Evolutionary conservation across 1,284 basidiomycete species (phyloP).

Genomic region (Ceratorhiza oryzae-sativae): DNA sequence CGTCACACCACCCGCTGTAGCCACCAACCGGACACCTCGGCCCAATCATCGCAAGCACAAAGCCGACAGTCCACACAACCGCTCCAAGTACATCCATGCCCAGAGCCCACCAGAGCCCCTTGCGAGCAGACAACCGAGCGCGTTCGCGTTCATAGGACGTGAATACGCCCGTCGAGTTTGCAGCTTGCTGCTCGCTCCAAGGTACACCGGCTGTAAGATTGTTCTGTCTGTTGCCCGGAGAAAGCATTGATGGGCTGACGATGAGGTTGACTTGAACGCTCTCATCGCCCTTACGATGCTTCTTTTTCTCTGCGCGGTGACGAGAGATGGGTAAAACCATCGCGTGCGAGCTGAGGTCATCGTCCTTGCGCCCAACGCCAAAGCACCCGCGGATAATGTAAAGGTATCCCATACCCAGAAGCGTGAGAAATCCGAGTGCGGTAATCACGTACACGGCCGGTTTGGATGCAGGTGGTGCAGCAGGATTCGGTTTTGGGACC

Average conservation of each 20-base stretch:
- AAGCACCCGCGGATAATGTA: conserved; percentile 67
- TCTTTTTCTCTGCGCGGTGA: conserved; percentile 28
- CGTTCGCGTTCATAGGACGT: conserved; percentile 69
- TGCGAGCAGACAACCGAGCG: conserved; percentile 64
- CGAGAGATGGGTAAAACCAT: conserved; percentile 65
- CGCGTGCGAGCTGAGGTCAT: conserved; percentile 56
- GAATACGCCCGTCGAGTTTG: conserved; percentile 56
- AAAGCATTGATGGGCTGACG: conserved; percentile 68
- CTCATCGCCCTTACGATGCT: conserved; percentile 44
- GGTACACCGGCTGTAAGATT: conserved; percentile 32
- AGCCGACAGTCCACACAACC: conserved; percentile 64
- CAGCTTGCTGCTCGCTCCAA: conserved; percentile 31
- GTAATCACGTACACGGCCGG: conserved; percentile 66
- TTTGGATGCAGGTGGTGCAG: conserved; percentile 64
- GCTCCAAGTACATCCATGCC: conserved; percentile 58
- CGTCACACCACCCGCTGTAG: conserved; percentile 74
- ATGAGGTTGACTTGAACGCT: conserved; percentile 75
- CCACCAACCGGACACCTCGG: conserved; percentile 66
- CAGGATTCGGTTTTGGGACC: conserved; percentile 63
- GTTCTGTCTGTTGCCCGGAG: conserved; percentile 1
- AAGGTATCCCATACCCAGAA: conserved; percentile 61
- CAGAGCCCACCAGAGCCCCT: conserved; percentile 61
- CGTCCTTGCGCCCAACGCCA: conserved; percentile 50
- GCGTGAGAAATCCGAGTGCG: conserved; percentile 61
- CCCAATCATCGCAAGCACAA: conserved; percentile 66